Conservation (phyloP, 164 flowering plant genomes). For the Santalum album region DNA sequence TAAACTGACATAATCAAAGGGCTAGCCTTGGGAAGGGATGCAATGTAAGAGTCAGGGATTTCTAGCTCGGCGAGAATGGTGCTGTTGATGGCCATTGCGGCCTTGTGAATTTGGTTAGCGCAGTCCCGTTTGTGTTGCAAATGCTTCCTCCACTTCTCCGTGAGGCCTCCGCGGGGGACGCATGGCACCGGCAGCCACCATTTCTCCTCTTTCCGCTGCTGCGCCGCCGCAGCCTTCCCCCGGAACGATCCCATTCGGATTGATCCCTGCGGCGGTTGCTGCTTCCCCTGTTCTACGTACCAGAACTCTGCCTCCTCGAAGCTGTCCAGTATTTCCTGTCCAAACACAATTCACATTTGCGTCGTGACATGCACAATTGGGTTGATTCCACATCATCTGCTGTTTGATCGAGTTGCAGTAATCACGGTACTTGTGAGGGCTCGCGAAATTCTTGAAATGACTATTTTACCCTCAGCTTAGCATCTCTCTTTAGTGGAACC, state of each 20-base stretch:
- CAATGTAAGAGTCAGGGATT: constrained; percentile 74
- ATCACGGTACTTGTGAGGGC: too few species aligned
- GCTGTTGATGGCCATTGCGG: constrained; percentile 84
- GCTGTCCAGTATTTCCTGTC: constrained; percentile 71
- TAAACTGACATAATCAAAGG: too few species aligned
- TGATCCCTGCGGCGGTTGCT: constrained; percentile 34
- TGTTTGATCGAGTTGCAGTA: too few species aligned
- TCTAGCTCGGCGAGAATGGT: constrained; percentile 76
- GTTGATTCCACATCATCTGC: too few species aligned
- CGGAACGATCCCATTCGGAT: constrained; percentile 56
- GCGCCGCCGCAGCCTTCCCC: constrained; percentile 19
- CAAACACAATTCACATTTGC: constrained; percentile 6
- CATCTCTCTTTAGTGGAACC: too few species aligned
- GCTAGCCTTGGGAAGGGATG: constrained; percentile 81
- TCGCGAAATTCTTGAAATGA: too few species aligned
- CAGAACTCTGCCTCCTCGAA: constrained; percentile 61
- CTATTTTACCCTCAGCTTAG: too few species aligned
- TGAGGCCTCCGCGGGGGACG: constrained; percentile 63
- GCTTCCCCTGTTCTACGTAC: constrained; percentile 64
- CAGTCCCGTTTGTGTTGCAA: constrained; percentile 66
- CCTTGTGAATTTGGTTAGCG: constrained; percentile 87
- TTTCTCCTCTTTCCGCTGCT: constrained; percentile 75
- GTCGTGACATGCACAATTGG: too few species aligned
- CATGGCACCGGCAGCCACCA: constrained; percentile 98
- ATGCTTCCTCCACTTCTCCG: constrained; percentile 66